Conservation (phyloP, 306 rosid species). For the Comarum palustre region DNA sequence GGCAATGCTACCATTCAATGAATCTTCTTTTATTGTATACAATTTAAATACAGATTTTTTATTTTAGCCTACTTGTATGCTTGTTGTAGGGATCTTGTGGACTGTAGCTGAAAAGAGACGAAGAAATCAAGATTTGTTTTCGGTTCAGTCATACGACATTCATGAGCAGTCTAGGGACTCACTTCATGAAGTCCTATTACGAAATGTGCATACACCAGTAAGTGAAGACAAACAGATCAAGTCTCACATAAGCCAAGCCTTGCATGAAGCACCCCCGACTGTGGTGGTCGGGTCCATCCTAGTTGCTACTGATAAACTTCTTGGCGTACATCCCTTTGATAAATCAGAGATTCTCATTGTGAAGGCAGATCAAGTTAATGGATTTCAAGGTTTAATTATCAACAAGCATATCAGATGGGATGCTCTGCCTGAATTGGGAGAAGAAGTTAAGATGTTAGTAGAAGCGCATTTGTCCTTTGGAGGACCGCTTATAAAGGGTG, state of each 20-base stretch:
- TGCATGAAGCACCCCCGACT: slow-evolving; percentile 34
- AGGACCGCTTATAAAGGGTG: slow-evolving; percentile 60
- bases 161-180: slow-evolving; percentile 31
- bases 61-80: slow-evolving; percentile 15
- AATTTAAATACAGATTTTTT: neutral
- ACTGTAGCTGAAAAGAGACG: slow-evolving; percentile 28
- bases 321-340: slow-evolving; percentile 55
- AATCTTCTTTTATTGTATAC: neutral
- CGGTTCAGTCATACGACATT: slow-evolving; percentile 32
- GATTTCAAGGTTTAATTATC: slow-evolving; percentile 79
- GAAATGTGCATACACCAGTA: slow-evolving; percentile 34
- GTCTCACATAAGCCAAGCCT: slow-evolving; percentile 30
- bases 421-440: slow-evolving; percentile 48
- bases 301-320: slow-evolving; percentile 66
- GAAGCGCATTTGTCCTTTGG: slow-evolving; percentile 69
- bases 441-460: slow-evolving; percentile 41
- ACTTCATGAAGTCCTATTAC: slow-evolving; percentile 40
- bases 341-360: slow-evolving; percentile 70
- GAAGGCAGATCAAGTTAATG: slow-evolving; percentile 54
- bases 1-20: neutral
- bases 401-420: slow-evolving; percentile 73
- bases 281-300: slow-evolving; percentile 60
- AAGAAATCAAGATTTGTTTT: slow-evolving; percentile 27
- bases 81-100: slow-evolving; percentile 53
- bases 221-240: slow-evolving; percentile 33